These are phyloP conservation scores for Pseudonitzschia multiseries DNA, from an alignment of 108 stramenopile genomes.

Conservation along the genomic window DNA sequence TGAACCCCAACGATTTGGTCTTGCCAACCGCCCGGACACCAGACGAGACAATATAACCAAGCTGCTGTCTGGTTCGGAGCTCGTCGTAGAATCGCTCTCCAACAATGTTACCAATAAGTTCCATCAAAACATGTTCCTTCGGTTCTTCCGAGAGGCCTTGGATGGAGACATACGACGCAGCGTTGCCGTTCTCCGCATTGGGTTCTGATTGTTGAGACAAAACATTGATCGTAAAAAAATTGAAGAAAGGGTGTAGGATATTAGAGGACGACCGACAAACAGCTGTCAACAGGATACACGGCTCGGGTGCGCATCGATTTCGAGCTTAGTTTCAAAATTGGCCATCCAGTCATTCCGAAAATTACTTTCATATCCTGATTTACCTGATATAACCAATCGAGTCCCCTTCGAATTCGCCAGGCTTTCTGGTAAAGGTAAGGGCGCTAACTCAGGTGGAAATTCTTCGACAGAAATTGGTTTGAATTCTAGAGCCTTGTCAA, in stretches of 20 bases:
- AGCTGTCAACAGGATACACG: conserved; percentile 48
- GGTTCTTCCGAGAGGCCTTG: conserved; percentile 64
- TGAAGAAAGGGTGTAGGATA: conserved; percentile 31
- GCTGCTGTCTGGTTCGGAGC: conserved; percentile 89
- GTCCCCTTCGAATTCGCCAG: conserved; percentile 28
- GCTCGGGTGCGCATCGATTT: too few relatives aligned
- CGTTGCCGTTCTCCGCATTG: conserved; percentile 74
- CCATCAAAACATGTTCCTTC: conserved; percentile 72
- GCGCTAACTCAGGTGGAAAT: conserved; percentile 57
- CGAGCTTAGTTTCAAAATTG: too few relatives aligned
- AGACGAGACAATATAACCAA: conserved; percentile 89
- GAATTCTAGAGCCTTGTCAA: conserved; percentile 72
- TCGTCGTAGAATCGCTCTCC: conserved; percentile 89
- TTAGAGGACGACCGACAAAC: conserved; percentile 49
- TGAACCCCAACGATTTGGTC: conserved; percentile 60
- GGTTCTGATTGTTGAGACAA: conserved; percentile 61
- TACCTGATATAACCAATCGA: conserved; percentile 44
- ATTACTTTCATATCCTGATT: neutral
- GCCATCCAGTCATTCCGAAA: conserved; percentile 47
- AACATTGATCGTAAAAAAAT: conserved; percentile 24
- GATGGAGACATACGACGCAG: conserved; percentile 64
- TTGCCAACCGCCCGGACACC: conserved; percentile 73
- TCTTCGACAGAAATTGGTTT: conserved; percentile 56
- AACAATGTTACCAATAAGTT: conserved; percentile 68
- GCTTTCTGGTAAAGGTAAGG: conserved; percentile 58